A percentile compares a stretch with the other conserved stretches of the same genome.
Conservation (phyloP, 1,284 basidiomycete species). For the Golubevia pallescens region DNA sequence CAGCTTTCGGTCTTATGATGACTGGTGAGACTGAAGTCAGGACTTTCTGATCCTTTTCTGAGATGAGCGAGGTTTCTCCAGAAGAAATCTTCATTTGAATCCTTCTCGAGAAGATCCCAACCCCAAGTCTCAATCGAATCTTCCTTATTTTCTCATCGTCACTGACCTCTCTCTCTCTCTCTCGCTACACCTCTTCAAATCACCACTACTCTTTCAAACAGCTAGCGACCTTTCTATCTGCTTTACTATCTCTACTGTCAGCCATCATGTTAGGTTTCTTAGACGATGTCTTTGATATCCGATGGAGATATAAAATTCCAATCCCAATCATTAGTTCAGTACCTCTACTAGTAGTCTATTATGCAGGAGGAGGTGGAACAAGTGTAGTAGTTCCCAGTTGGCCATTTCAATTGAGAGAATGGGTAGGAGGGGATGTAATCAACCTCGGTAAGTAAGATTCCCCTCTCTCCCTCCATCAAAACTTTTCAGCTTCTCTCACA, state of each 20-base stretch:
- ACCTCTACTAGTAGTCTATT: conserved; percentile 93
- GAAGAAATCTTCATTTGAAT: too few species aligned
- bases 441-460: conserved; percentile 74
- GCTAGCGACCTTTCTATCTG: conserved; percentile 90
- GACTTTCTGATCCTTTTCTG: too few species aligned
- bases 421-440: conserved; percentile 74
- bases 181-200: conserved; percentile 4
- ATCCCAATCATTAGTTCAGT: conserved; percentile 92
- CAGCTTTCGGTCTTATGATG: too few species aligned
- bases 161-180: background rate
- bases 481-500: background rate
- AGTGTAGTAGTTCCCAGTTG: conserved; percentile 85
- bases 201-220: conserved; percentile 61
- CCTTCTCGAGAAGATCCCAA: too few species aligned
- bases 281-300: conserved; percentile 97
- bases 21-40: too few species aligned
- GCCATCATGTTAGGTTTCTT: conserved; percentile 93
- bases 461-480: conserved; percentile 9
- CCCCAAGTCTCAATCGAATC: too few species aligned
- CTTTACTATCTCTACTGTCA: conserved; percentile 84
- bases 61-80: too few species aligned
- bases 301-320: conserved; percentile 97
- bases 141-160: background rate
- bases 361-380: conserved; percentile 89
- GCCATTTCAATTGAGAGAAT: conserved; percentile 39